Base-by-base conservation (phyloP, 345 rosid species). In the Punica granatum region DNA sequence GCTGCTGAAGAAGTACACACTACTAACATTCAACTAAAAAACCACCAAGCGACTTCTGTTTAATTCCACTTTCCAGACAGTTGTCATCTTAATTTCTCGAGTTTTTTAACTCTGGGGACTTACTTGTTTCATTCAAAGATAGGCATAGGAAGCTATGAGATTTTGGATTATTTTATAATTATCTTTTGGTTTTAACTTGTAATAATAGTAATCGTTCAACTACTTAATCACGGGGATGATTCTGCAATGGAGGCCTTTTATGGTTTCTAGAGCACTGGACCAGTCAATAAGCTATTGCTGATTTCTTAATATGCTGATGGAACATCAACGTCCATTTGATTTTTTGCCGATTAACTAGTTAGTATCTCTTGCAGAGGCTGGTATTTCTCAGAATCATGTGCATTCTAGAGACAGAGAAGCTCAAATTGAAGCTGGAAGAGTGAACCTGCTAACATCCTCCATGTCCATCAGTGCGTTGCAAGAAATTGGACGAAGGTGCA, bases 401-500 rank as follows among this genome's bases (percentile, higher is more conserved):
- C 65, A 75, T 69, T 72, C 87, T 26, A 81, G 71, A 78, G 80
- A 79, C 73, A 82, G 77, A 70, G 92, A 85, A 59, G 69, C 70
- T 62, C 88, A 81, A 42, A 60, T 70, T 59, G 99, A 86, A 72
- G 81, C 75, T 75, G 95, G 78, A 70, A 91, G 90, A 79, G 67
- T 76, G 65, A 85, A 84, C 74, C 78, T 80, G 36, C 75, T 85
- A 58, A 82, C 84, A 11, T 72, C 96, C 68, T 86, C 86, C 76
- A 76, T 94, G 69, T 86, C 77, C 67, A 85, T 88, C 64, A 82
- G 88, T 69, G 99, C 87, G 42, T 79, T 94, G 67, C 98, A 86
- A 59, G 98, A 94, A 83, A 94, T 91, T 81, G 99, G 90, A 70
- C 77, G 86, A 75, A 84, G 90, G 80, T 94, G 99, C 76, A 81